Evolutionary conservation across 2,329 filamentous ascomycete species (phyloP), one percentile per base, ranked within the genome.

Genomic region (Colletotrichum sp.): DNA sequence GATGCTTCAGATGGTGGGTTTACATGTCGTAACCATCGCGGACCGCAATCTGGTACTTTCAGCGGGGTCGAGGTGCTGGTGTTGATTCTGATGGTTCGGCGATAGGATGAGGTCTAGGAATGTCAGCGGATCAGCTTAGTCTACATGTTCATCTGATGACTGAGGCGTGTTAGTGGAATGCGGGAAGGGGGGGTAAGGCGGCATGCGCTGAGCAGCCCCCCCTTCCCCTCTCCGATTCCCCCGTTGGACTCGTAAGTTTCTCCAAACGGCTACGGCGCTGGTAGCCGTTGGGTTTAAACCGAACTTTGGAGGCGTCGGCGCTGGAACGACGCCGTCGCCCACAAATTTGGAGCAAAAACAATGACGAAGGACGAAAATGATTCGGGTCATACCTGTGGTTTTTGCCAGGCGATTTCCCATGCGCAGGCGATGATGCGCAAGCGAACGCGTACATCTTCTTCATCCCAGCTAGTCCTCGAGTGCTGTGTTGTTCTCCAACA

Each of bases 401-500:
- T 70, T 72, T 72, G 77, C 77, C 74, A 79, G 34, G 79, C 70
- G 67, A 67, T 76, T 57, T 84, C 77, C 84, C 84, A 85, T 32
- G 83, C 81, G 72, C 78, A 80, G 69, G 84, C 83, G 71, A 85
- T 83, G 67, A 85, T 79, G 75, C 79, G 79, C 78, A 78, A 72
- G 44, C 77, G 76, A 27, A 76, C 66, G 55, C 69, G 61, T 25
- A 73, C 67, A 64, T 77, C 77, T 32, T 68, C 39, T 30, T 86
- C 83, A 85, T 82, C 83, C 85, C 82, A 85, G 72, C 79, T 82
- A 85, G 77, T 83, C 78, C 80, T 83, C 81, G 79, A 84, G 82
- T 76, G 80, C 77, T 63, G 83, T 80, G 78, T 82, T 78, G 82
- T 81, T 80, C 32, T 61, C 39, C 79, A 86, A 78, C 83, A 84